These are phyloP conservation scores for Myriosclerotinia scirpicola DNA, from an alignment of 2,329 filamentous ascomycete species.

Conservation along the genomic window DNA sequence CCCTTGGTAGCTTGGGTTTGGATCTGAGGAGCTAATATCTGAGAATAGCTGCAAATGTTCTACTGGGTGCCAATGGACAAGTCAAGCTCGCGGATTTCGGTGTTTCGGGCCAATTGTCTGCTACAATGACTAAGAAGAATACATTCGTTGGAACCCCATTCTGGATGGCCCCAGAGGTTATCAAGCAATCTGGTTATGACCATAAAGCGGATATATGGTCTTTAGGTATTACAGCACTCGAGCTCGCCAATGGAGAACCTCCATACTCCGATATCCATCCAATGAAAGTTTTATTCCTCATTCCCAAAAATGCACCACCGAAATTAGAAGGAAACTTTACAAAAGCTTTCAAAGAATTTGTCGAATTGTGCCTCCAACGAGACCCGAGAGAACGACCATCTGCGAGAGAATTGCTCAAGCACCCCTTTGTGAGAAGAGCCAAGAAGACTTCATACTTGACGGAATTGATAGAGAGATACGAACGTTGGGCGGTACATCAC, in stretches of 20 bases:
- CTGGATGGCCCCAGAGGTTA: constrained; percentile 99
- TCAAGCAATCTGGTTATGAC: constrained; percentile 97
- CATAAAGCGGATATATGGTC: constrained; percentile 99
- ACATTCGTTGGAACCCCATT: constrained; percentile 98
- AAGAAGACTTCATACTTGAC: constrained; percentile 97
- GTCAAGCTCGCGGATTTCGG: constrained; percentile 98
- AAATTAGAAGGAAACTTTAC: constrained; percentile 78
- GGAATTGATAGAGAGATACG: constrained; percentile 88
- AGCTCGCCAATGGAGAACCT: constrained; percentile 87
- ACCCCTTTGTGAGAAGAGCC: constrained; percentile 85
- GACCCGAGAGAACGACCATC: constrained; percentile 87
- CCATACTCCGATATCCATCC: constrained; percentile 96
- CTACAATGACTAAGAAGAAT: constrained; percentile 99
- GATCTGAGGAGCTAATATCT: constrained; percentile 20
- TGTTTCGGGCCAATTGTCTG: constrained; percentile 91
- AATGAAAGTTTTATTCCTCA: constrained; percentile 97
- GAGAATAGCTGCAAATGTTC: constrained; percentile 80
- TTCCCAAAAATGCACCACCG: constrained; percentile 90
- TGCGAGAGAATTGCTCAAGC: constrained; percentile 81
- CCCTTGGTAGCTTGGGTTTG: neutral
- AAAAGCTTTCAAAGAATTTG: constrained; percentile 80
- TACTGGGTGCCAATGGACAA: constrained; percentile 86
- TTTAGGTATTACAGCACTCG: constrained; percentile 88
- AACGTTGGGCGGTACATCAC: constrained; percentile 80
- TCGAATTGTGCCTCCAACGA: constrained; percentile 79